Conservation (phyloP, 2,329 filamentous ascomycete species). For the Diaporthe longicolla region DNA sequence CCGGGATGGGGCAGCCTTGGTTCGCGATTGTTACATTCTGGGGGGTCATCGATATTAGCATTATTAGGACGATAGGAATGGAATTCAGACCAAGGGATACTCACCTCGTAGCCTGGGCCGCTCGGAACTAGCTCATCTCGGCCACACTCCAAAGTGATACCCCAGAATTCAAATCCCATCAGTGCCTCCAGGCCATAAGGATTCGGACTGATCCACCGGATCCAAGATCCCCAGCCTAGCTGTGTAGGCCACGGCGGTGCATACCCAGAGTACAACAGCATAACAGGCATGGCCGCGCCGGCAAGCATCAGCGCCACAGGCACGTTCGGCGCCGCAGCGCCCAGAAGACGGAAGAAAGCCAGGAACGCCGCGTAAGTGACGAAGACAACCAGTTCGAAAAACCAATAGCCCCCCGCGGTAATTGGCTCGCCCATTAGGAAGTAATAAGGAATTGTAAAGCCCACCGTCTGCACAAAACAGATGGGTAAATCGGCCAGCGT, state of each 20-base stretch:
- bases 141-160: background rate
- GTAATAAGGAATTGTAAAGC: slow-evolving; percentile 5
- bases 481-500: background rate
- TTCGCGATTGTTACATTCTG: slow-evolving; percentile 12
- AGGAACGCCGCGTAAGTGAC: slow-evolving; percentile 57
- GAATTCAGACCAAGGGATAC: accelerated
- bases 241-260: slow-evolving; percentile 61
- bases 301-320: slow-evolving; percentile 7
- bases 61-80: background rate
- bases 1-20: slow-evolving; percentile 16
- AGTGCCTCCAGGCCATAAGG: background rate
- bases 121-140: background rate
- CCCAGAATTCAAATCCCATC: slow-evolving; percentile 4
- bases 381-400: slow-evolving; percentile 6
- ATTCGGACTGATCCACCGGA: slow-evolving; percentile 60
- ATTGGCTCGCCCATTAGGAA: background rate
- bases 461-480: background rate
- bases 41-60: too few relatives aligned
- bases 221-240: slow-evolving; percentile 67
- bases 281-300: slow-evolving; percentile 60
- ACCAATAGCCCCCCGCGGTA: background rate
- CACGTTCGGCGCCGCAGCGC: background rate
- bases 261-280: slow-evolving; percentile 7
- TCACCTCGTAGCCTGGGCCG: slow-evolving; percentile 6
- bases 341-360: slow-evolving; percentile 49